phyloP scores from a whole-genome alignment of 345 rosid genomes.

The Aegle marmelos region DNA sequence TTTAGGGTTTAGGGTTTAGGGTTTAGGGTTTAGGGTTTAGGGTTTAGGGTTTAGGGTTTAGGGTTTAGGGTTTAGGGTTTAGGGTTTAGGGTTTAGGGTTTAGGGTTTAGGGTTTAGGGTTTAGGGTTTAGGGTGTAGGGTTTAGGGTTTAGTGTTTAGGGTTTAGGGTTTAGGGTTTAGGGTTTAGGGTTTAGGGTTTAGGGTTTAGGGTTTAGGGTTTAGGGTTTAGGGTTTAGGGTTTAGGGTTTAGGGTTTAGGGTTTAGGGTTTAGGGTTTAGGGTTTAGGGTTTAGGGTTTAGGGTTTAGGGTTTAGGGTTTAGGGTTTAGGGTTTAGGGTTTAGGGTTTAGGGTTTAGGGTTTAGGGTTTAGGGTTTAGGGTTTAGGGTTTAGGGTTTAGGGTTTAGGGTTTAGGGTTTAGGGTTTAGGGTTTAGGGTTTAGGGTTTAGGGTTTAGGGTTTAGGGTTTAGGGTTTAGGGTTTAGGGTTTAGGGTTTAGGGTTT shows the following conservation, averaged over 20 bases:
- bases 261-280: background rate
- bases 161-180: no score
- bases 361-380: background rate
- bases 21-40: no score
- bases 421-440: background rate
- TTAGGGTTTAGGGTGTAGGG: no score
- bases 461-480: background rate
- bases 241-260: background rate
- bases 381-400: background rate
- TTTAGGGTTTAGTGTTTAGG: no score
- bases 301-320: background rate
- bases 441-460: background rate
- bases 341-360: background rate
- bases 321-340: background rate
- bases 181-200: no score
- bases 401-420: background rate
- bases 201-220: background rate
- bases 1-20: no score
- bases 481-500: conserved; percentile 11
- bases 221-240: background rate
- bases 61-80: no score
- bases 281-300: background rate
- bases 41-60: no score
- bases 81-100: no score
- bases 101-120: no score